Evolutionary conservation across 169 alveolate species (phyloP).

Genomic region (Amoebophrya sp.): DNA sequence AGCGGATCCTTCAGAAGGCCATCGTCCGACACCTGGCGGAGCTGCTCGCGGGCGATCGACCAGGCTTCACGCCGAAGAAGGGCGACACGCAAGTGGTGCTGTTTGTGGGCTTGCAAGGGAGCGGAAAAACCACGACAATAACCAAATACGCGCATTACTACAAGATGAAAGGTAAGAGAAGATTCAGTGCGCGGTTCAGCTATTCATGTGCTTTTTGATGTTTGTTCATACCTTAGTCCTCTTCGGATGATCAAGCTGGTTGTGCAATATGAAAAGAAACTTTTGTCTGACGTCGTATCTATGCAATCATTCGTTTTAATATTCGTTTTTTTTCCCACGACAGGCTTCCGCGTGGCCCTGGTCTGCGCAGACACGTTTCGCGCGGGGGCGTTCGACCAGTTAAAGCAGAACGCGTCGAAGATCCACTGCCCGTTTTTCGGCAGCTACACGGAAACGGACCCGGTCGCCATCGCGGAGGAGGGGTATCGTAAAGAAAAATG

Average conservation of each 20-base stretch:
- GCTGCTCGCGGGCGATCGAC: not conserved
- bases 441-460: slow-evolving; percentile 96
- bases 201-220: not conserved
- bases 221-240: not conserved
- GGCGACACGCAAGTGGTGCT: slow-evolving; percentile 89
- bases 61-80: slow-evolving; percentile 59
- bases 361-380: slow-evolving; percentile 99
- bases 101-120: slow-evolving; percentile 98
- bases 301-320: not conserved
- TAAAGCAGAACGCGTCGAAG: slow-evolving; percentile 98
- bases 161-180: slow-evolving; percentile 72
- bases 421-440: slow-evolving; percentile 98
- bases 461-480: slow-evolving; percentile 96
- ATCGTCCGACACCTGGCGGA: not conserved
- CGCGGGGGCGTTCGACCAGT: slow-evolving; percentile 99
- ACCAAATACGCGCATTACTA: slow-evolving; percentile 96
- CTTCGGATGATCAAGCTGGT: not conserved
- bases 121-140: slow-evolving; percentile 99
- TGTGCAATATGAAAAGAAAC: no score
- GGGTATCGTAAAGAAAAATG: no score
- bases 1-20: not conserved
- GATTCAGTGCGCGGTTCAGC: not conserved
- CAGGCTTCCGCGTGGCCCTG: slow-evolving; percentile 90
- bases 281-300: not conserved
- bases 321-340: not conserved